Percentiles rank a stretch among this genome's conserved stretches.
phyloP scores from a whole-genome alignment of 306 rosid species.

The Corylus heterophylla region DNA sequence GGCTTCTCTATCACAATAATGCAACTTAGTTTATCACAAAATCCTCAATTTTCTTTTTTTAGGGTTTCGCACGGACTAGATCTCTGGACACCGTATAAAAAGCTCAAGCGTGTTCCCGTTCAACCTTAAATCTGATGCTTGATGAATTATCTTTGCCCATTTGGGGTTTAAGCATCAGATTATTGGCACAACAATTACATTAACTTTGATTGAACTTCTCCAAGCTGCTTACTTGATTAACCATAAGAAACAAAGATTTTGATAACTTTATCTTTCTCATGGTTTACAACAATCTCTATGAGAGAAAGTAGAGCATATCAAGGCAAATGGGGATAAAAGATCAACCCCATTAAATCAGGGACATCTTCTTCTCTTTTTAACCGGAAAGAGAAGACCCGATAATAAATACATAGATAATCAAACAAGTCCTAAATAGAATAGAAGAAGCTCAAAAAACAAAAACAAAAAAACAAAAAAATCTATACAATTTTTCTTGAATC shows the following conservation, averaged over 20 bases:
- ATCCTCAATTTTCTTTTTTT: background rate
- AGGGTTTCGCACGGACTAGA: too few relatives aligned
- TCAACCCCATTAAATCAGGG: conserved; percentile 32
- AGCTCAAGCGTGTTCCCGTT: too few relatives aligned
- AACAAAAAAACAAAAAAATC: conserved; percentile 21
- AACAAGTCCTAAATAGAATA: conserved; percentile 4
- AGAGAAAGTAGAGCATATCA: conserved; percentile 7
- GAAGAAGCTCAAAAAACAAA: conserved; percentile 4
- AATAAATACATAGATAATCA: conserved; percentile 24
- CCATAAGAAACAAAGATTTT: background rate
- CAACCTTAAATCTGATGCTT: too few relatives aligned
- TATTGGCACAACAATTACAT: conserved; percentile 13
- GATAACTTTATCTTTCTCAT: background rate
- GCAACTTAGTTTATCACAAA: background rate
- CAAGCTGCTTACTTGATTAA: background rate
- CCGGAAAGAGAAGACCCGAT: conserved; percentile 10
- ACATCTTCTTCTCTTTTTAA: conserved; percentile 30
- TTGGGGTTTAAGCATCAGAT: background rate
- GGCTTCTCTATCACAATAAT: background rate
- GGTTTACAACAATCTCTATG: background rate
- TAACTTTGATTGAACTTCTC: background rate
- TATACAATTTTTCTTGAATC: conserved; percentile 36
- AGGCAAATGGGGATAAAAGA: conserved; percentile 24
- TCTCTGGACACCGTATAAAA: too few relatives aligned
- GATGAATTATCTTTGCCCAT: too few relatives aligned